These are phyloP conservation scores for Paragyromitra xinjiangensis DNA, from an alignment of 495 filamentous ascomycete genomes.

Conservation along the genomic window DNA sequence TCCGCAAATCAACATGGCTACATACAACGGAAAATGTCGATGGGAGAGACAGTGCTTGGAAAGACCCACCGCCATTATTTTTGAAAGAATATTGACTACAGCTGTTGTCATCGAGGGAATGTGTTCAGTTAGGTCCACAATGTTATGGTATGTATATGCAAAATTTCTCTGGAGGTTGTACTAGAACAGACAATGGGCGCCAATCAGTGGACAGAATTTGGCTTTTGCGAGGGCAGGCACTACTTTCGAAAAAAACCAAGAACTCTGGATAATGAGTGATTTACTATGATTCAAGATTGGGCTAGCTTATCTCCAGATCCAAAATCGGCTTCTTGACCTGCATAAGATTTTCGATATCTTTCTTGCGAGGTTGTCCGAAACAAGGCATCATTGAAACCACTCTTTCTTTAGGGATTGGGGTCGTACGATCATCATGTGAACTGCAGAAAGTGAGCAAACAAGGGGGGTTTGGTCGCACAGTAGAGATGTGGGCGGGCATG, in stretches of 20 bases:
- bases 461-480: conserved; percentile 38
- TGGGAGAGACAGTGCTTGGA: not conserved
- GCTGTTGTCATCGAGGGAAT: not conserved
- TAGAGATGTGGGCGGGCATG: conserved; percentile 30
- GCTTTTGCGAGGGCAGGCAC: not conserved
- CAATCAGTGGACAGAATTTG: not conserved
- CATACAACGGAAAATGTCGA: conserved; percentile 1
- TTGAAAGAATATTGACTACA: not conserved
- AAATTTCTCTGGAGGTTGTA: not conserved
- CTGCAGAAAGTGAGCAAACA: conserved; percentile 20
- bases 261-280: conserved; percentile 29
- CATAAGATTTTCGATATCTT: conserved; percentile 6
- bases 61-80: not conserved
- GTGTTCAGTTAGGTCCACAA: not conserved
- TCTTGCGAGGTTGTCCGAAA: not conserved
- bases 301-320: not conserved
- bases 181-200: not conserved
- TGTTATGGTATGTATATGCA: conserved; percentile 7
- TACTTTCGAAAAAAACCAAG: not conserved
- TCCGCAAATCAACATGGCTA: conserved; percentile 31
- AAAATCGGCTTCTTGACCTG: conserved; percentile 1
- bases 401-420: not conserved
- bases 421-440: conserved; percentile 34
- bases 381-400: not conserved
- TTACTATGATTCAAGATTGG: conserved; percentile 25